Percentiles rank a stretch among this genome's conserved stretches.
These are phyloP conservation scores for Magnaporthiopsis incrustans DNA, from an alignment of 2,329 filamentous ascomycete genomes.

Conservation along the genomic window DNA sequence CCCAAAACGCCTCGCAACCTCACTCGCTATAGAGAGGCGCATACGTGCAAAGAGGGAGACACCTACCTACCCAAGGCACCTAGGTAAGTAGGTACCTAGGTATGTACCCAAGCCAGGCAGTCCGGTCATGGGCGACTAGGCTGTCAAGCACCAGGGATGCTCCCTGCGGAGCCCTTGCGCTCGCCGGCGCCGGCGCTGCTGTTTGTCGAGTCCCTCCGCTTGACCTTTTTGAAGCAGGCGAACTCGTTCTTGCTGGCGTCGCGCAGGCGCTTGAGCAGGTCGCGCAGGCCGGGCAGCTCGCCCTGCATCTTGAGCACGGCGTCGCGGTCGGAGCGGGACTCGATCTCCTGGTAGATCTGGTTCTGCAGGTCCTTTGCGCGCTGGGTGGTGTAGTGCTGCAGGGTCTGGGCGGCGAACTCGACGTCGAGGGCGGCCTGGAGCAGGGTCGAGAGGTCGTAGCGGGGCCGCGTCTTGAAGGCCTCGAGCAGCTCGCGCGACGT, in stretches of 20 bases:
- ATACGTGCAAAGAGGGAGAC: background rate
- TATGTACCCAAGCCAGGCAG: background rate
- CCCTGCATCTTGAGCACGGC: constrained; percentile 72
- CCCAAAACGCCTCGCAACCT: background rate
- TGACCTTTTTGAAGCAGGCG: constrained; percentile 68
- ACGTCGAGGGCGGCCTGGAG: constrained; percentile 98
- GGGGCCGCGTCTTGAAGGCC: constrained; percentile 60
- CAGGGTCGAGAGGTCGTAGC: constrained; percentile 70
- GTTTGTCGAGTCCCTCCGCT: constrained; percentile 27
- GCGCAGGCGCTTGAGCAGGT: constrained; percentile 72
- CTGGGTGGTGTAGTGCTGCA: constrained; percentile 83
- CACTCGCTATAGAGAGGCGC: background rate
- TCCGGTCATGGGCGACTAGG: background rate
- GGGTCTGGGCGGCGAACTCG: constrained; percentile 91
- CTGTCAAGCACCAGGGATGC: background rate
- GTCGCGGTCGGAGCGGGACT: constrained; percentile 81
- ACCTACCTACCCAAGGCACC: no score
- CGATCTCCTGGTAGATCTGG: constrained; percentile 80
- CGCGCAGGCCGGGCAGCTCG: constrained; percentile 84
- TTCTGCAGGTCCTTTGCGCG: constrained; percentile 73
- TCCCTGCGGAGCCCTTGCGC: background rate
- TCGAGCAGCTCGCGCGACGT: constrained; percentile 72
- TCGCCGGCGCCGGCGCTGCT: background rate
- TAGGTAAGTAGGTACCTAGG: no score
- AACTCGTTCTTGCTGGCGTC: constrained; percentile 82